Evolutionary conservation across 2,329 filamentous ascomycete genomes (phyloP).

Genomic region (Colletotrichum simmondsii): DNA sequence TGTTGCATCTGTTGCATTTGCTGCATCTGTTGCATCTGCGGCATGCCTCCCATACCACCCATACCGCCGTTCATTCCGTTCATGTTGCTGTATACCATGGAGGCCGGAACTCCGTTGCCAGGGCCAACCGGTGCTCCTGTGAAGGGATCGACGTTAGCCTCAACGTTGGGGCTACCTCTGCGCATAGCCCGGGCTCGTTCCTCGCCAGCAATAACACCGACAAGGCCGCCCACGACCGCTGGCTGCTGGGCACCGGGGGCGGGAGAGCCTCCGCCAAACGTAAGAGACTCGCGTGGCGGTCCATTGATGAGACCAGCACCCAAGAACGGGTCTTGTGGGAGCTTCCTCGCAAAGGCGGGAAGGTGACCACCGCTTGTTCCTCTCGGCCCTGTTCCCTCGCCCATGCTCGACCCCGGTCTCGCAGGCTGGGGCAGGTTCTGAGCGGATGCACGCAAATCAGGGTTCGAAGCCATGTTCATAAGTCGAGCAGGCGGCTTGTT

Average conservation of each 20-base stretch:
- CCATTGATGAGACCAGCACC: slow-evolving; percentile 81
- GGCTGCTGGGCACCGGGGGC: slow-evolving; percentile 50
- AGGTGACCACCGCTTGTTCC: slow-evolving; percentile 61
- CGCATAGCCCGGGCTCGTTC: slow-evolving; percentile 82
- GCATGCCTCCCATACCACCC: slow-evolving; percentile 45
- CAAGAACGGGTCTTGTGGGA: slow-evolving; percentile 87
- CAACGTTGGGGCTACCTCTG: slow-evolving; percentile 79
- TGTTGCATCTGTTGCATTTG: slow-evolving; percentile 37
- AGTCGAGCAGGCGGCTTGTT: slow-evolving; percentile 79
- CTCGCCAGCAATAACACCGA: slow-evolving; percentile 89
- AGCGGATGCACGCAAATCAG: slow-evolving; percentile 72
- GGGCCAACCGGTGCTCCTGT: slow-evolving; percentile 58
- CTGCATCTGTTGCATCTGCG: slow-evolving; percentile 24
- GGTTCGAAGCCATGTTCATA: slow-evolving; percentile 73
- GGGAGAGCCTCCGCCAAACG: slow-evolving; percentile 70
- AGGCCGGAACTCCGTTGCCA: slow-evolving; percentile 57
- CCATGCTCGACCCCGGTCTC: slow-evolving; percentile 67
- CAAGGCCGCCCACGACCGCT: slow-evolving; percentile 75
- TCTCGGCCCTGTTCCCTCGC: slow-evolving; percentile 53
- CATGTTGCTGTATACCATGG: slow-evolving; percentile 51
- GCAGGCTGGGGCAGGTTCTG: slow-evolving; percentile 53
- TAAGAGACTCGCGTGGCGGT: slow-evolving; percentile 78
- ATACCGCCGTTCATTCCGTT: slow-evolving; percentile 35
- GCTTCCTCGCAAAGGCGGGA: slow-evolving; percentile 83
- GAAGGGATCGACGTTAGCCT: slow-evolving; percentile 54